Base-by-base conservation (phyloP, 768 basidiomycete genomes). In the Boletus huronensis region DNA sequence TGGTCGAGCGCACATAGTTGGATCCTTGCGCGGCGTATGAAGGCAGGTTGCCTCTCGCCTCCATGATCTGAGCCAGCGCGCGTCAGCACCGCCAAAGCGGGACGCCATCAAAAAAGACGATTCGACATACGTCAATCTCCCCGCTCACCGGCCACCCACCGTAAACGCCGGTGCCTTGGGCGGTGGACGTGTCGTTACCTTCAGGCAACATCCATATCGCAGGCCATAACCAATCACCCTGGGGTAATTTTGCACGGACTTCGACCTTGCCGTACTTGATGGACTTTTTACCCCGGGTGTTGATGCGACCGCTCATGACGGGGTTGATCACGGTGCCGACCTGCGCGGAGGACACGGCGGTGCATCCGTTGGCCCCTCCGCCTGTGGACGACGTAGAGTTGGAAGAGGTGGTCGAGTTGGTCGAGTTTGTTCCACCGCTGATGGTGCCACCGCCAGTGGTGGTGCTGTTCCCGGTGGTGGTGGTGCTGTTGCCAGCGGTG, bases 191-290 rank as follows among this genome's bases (percentile, higher is more conserved):
- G 36, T 49, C 53, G 47, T 68, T 69, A 0, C 65, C 53, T 41
- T 61, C 57, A 21, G 71, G 67, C 7, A 73, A 21, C 70, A 69
- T 63, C 68, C 68, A 69, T 39, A 69, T 71, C 5, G 68, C 68
- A 2, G 68, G 68, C 68, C 68, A 69, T 2, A 68, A 41, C 73
- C 74, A 74, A 34, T 75, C 74, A 56, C 84, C 83, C 21, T 71
- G 69, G 0, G 86, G 85, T 38, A 88, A 62, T 64, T 82, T 83
- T 0, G 88, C 88, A 0, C 75, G 71, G 8, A 84, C 76, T 61
- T 84, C 82, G 50, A 85, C 75, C 56, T 80, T 79, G 34, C 83
- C 83, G 53, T 77, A 84, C 65, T 72, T 72, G 64, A 85, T 79
- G 44, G 63, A 73, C 50, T 76, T 68, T 54, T 72, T 77, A 28